Percentiles rank a stretch among this genome's conserved stretches.
phyloP scores from a whole-genome alignment of 345 rosid genomes.

The Limnanthes douglasii region DNA sequence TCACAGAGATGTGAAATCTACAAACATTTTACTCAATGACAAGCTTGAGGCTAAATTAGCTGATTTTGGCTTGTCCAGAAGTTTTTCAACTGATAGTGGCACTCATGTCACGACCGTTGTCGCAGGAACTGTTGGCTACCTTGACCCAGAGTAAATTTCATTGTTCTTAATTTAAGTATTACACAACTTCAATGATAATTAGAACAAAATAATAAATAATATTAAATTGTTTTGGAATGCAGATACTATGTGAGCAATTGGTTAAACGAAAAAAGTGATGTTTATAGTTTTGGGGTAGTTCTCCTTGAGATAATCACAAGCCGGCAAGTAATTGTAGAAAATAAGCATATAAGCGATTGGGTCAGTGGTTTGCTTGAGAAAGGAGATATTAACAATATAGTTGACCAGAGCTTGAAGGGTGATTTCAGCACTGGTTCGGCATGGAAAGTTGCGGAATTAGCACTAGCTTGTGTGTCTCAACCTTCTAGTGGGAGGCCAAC shows the following conservation, averaged over 20 bases:
- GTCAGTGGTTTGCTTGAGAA: slow-evolving; percentile 13
- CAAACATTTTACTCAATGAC: slow-evolving; percentile 21
- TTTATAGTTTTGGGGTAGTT: slow-evolving; percentile 20
- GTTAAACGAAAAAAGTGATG: slow-evolving; percentile 19
- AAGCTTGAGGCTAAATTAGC: slow-evolving; percentile 23
- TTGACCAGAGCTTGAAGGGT: slow-evolving; percentile 5
- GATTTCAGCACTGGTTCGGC: slow-evolving; percentile 10
- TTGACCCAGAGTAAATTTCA: slow-evolving; percentile 11
- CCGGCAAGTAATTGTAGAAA: background rate
- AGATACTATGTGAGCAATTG: slow-evolving; percentile 10
- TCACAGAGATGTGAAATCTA: slow-evolving; percentile 18
- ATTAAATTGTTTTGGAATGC: background rate
- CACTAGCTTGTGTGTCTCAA: slow-evolving; percentile 7
- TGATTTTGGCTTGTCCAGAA: slow-evolving; percentile 15
- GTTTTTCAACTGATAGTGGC: slow-evolving; percentile 12
- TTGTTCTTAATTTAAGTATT: background rate
- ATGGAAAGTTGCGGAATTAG: slow-evolving; percentile 18
- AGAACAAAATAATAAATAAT: too few species aligned
- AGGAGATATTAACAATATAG: slow-evolving; percentile 20
- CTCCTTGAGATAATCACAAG: slow-evolving; percentile 13
- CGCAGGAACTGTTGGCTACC: slow-evolving; percentile 17
- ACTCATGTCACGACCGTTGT: slow-evolving; percentile 10
- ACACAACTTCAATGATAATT: background rate
- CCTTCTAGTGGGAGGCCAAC: slow-evolving; percentile 8
- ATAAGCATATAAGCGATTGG: slow-evolving; percentile 23